Evolutionary conservation across 2,329 filamentous ascomycete genomes (phyloP).

Genomic region (Curvularia spicifera): DNA sequence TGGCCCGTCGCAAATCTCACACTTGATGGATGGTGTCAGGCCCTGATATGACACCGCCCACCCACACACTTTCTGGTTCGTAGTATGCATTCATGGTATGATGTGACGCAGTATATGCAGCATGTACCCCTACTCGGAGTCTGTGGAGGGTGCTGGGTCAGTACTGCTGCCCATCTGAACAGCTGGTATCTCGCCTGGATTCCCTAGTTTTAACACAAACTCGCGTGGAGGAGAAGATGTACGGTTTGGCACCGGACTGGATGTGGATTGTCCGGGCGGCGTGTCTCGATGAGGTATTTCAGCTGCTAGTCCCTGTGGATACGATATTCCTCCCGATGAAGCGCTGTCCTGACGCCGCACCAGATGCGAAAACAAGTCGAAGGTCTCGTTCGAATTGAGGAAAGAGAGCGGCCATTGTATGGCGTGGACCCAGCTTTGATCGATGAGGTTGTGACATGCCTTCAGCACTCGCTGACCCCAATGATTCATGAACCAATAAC

Average conservation of each 20-base stretch:
- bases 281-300: conserved; percentile 11
- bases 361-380: conserved; percentile 10
- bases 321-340: neutral
- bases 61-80: neutral
- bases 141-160: neutral
- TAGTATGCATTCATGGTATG: neutral
- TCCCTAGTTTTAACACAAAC: neutral
- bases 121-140: neutral
- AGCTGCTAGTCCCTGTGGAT: conserved; percentile 8
- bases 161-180: neutral
- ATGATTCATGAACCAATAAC: conserved; percentile 51
- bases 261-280: neutral
- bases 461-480: conserved; percentile 42
- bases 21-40: neutral
- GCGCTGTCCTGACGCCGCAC: conserved; percentile 1
- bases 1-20: conserved; percentile 1
- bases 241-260: neutral
- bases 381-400: conserved; percentile 17
- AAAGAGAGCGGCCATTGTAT: conserved; percentile 39
- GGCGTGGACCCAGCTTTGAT: conserved; percentile 33
- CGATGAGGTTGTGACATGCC: conserved; percentile 29
- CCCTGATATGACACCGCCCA: neutral
- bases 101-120: neutral
- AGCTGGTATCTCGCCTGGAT: neutral
- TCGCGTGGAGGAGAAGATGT: neutral